These are phyloP conservation scores for Hortiboletus campestris DNA, from an alignment of 768 basidiomycete genomes.

Conservation along the genomic window DNA sequence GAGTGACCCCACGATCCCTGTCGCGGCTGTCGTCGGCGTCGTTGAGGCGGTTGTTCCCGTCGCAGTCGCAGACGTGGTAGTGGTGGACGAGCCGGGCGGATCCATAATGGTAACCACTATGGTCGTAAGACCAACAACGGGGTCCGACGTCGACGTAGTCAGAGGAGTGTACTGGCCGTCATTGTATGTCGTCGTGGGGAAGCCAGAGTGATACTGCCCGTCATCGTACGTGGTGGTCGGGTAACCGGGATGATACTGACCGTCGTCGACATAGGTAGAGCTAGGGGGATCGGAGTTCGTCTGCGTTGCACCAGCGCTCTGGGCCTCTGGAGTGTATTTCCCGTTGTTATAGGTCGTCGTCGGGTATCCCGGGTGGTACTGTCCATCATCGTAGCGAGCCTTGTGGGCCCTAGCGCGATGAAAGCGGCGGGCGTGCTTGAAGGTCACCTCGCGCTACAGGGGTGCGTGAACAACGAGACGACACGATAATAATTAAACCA, in stretches of 20 bases:
- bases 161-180: conserved; percentile 11
- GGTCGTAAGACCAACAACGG: not conserved
- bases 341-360: conserved; percentile 6
- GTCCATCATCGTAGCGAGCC: conserved; percentile 19
- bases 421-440: conserved; percentile 14
- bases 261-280: conserved; percentile 11
- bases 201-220: conserved; percentile 19
- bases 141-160: not conserved
- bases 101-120: not conserved
- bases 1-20: conserved; percentile 1
- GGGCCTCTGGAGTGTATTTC: not conserved
- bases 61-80: not conserved
- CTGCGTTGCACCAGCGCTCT: not conserved
- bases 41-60: not conserved
- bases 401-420: conserved; percentile 9
- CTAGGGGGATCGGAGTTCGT: not conserved
- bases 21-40: not conserved
- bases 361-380: conserved; percentile 22
- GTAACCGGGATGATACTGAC: conserved; percentile 9
- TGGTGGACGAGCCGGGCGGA: not conserved
- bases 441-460: conserved; percentile 7
- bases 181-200: conserved; percentile 20
- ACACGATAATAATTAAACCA: not conserved
- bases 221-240: conserved; percentile 2
- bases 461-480: conserved; percentile 1